Evolutionary conservation across 75 land plant genomes (phyloP), one percentile per base, ranked within the genome.

Genomic region (Picea glauca): DNA sequence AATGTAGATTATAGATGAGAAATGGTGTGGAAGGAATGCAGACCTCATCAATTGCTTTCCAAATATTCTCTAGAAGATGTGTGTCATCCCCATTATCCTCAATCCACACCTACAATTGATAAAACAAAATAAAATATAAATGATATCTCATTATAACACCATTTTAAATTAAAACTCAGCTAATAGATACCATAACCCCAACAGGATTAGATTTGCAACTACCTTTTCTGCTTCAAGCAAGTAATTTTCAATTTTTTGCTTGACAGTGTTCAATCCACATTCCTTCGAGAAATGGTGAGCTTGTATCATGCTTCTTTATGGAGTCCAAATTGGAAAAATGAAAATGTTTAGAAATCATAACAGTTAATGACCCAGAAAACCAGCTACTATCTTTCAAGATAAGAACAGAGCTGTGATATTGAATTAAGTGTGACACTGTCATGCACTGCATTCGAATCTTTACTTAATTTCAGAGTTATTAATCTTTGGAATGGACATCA

Each of bases 221-320:
- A 91, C 96, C 93, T 85, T 83, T 50, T 86, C 77, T 68, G 90
- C 91, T 77, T 93, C 93, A 74, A 84, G 76, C 87, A 93, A 82
- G 88, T 93, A 87, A 50, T 81, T 79, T 23, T 88, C 93, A 73
- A 91, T 83, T 13, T 84, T 91, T 58, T 86, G 85, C 84, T 82
- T 89, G 75, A 89, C 88, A 66, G 21, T 80, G 15, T 85, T 87
- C 86, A 83, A 84, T 46, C 58, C 82, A 77, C 86, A 86, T 60
- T 93, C 96, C 73, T 78, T 89, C 79, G 84, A 89, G 70, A 87
- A 89, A 68, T 89, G 82, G 75, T 88, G 88, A 62, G 96, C 91
- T 78, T 76, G 83, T 78, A 93, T 68, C 72, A 68, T 68, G 72
- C 72, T 68, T 68, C 40, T 68, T 68, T 40, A 68, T 18, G 38